Conservation (phyloP, 352 stramenopile species). For the Globisporangium ultimum region DNA sequence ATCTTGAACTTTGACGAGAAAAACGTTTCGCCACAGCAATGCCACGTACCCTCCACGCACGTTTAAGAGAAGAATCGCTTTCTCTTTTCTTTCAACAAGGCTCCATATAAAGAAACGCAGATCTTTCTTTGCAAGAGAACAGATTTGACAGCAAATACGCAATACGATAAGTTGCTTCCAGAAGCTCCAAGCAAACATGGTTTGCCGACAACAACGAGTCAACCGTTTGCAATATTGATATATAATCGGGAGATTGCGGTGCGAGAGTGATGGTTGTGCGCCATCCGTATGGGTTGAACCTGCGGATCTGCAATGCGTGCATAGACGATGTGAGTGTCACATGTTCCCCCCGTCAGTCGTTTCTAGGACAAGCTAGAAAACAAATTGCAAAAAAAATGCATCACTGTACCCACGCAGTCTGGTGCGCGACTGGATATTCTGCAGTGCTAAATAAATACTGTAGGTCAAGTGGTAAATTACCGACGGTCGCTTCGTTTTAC, state of each 20-base stretch:
- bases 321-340: slow-evolving; percentile 5
- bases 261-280: slow-evolving; percentile 1
- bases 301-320: slow-evolving; percentile 9
- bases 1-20: neutral
- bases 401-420: neutral
- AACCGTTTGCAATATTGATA: no score
- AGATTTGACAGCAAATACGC: no score
- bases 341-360: neutral
- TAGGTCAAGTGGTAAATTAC: slow-evolving; percentile 1
- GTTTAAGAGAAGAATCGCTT: no score
- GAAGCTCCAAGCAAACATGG: no score
- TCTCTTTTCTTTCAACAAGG: no score
- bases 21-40: neutral
- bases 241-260: neutral
- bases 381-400: no score
- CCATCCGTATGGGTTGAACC: slow-evolving; percentile 3
- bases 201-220: no score
- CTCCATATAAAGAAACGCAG: no score
- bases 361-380: slow-evolving; percentile 2
- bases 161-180: no score
- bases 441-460: neutral
- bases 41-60: neutral
- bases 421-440: neutral
- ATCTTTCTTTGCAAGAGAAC: no score
- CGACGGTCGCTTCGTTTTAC: neutral